Percentiles rank a stretch among this genome's conserved stretches.
Evolutionary conservation across 2,329 filamentous ascomycete genomes (phyloP).

Genomic region (Elsinoe fawcettii): DNA sequence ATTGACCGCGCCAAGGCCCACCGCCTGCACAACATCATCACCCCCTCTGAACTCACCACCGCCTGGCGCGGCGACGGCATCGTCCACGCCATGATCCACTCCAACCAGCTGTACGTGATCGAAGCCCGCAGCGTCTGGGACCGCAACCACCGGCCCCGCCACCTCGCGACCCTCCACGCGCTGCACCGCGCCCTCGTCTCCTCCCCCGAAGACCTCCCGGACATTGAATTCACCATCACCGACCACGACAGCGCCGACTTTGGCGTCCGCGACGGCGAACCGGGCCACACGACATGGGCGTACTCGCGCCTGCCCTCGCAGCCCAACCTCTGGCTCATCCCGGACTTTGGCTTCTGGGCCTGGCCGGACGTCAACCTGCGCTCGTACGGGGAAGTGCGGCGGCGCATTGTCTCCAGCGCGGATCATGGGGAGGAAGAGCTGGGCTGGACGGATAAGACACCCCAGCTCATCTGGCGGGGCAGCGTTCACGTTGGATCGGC

Average conservation of each 20-base stretch:
- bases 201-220: slow-evolving; percentile 36
- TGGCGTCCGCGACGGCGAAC: slow-evolving; percentile 14
- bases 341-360: slow-evolving; percentile 48
- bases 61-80: slow-evolving; percentile 27
- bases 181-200: slow-evolving; percentile 43
- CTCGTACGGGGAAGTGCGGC: slow-evolving; percentile 37
- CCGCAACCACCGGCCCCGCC: slow-evolving; percentile 22
- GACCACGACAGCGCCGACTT: slow-evolving; percentile 36
- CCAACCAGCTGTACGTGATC: slow-evolving; percentile 32
- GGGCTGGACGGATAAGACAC: slow-evolving; percentile 31
- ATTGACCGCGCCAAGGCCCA: slow-evolving; percentile 26
- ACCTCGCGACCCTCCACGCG: slow-evolving; percentile 37
- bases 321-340: slow-evolving; percentile 41
- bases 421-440: slow-evolving; percentile 25
- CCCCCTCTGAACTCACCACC: slow-evolving; percentile 25
- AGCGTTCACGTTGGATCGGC: slow-evolving; percentile 32
- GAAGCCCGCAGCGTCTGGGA: slow-evolving; percentile 28
- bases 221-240: slow-evolving; percentile 44
- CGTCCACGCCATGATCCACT: slow-evolving; percentile 32
- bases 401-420: slow-evolving; percentile 27
- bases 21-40: slow-evolving; percentile 24
- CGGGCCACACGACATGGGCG: slow-evolving; percentile 32
- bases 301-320: slow-evolving; percentile 32
- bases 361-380: slow-evolving; percentile 44
- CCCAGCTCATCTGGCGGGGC: slow-evolving; percentile 44